phyloP scores from a whole-genome alignment of 345 rosid genomes.

The Clausena lansium region DNA sequence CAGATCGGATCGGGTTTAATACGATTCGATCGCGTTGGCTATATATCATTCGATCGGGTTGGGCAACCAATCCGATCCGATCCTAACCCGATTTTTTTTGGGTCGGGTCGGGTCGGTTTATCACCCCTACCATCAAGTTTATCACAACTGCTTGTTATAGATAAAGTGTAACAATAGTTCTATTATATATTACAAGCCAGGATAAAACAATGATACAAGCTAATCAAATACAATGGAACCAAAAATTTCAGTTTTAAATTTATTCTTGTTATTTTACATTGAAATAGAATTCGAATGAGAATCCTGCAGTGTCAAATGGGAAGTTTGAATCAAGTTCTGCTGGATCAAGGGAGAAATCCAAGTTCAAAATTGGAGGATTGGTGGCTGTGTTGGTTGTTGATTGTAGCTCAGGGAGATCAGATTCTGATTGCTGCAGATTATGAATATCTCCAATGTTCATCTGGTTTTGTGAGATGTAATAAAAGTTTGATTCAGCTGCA shows the following conservation, averaged over 20 bases:
- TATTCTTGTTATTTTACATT: conserved; percentile 15
- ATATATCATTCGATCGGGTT: no score
- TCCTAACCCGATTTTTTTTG: no score
- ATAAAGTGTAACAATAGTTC: conserved; percentile 25
- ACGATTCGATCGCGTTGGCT: no score
- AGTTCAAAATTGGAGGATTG: conserved; percentile 66
- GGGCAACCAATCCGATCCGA: no score
- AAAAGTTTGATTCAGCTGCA: conserved; percentile 46
- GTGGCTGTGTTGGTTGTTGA: conserved; percentile 64
- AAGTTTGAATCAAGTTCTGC: conserved; percentile 54
- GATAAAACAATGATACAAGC: conserved; percentile 1
- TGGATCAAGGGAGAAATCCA: conserved; percentile 67
- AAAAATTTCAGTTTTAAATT: neutral
- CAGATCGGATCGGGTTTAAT: no score
- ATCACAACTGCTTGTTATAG: neutral
- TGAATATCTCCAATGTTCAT: conserved; percentile 29
- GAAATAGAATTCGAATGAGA: conserved; percentile 32
- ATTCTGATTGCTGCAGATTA: conserved; percentile 29
- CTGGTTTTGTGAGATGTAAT: conserved; percentile 35
- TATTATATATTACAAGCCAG: no score
- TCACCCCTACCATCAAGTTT: no score
- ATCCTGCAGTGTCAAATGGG: conserved; percentile 41
- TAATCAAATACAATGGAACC: conserved; percentile 9
- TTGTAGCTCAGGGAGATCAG: conserved; percentile 45
- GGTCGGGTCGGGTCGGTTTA: no score